Conservation (phyloP, 805 yeast species). For the Maudiozyma pseudohumilis region DNA sequence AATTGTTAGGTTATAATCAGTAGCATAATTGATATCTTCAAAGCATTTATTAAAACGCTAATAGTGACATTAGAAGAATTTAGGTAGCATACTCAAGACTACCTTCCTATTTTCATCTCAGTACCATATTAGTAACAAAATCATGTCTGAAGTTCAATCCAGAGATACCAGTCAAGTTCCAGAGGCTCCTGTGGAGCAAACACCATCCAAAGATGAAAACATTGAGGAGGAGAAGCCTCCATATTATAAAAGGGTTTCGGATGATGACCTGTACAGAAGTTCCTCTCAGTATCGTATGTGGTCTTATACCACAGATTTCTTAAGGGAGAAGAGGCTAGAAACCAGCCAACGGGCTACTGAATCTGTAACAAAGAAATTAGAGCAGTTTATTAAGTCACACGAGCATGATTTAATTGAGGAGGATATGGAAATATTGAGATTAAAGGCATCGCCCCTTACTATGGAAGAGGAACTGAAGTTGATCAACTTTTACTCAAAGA, state of each 20-base stretch:
- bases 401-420: slow-evolving; percentile 25
- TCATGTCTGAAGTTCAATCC: not conserved
- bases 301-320: slow-evolving; percentile 63
- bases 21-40: too few species aligned
- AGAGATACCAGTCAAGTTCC: not conserved
- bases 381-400: slow-evolving; percentile 19
- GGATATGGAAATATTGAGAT: slow-evolving; percentile 21
- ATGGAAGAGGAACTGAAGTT: slow-evolving; percentile 62
- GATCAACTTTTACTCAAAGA: slow-evolving; percentile 62
- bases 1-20: too few species aligned
- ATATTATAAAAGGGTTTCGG: slow-evolving; percentile 38
- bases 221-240: slow-evolving; percentile 9
- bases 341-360: slow-evolving; percentile 48
- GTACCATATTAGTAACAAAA: too few species aligned
- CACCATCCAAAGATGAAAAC: not conserved
- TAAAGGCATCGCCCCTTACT: slow-evolving; percentile 38
- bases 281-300: slow-evolving; percentile 78
- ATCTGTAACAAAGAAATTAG: slow-evolving; percentile 28
- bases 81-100: too few species aligned
- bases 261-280: slow-evolving; percentile 80
- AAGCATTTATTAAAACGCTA: too few species aligned
- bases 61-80: too few species aligned
- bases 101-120: too few species aligned
- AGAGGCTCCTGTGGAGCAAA: not conserved
- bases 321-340: slow-evolving; percentile 38